Evolutionary conservation across 2,329 filamentous ascomycete genomes (phyloP).

Genomic region (Waltergamsia citrina): DNA sequence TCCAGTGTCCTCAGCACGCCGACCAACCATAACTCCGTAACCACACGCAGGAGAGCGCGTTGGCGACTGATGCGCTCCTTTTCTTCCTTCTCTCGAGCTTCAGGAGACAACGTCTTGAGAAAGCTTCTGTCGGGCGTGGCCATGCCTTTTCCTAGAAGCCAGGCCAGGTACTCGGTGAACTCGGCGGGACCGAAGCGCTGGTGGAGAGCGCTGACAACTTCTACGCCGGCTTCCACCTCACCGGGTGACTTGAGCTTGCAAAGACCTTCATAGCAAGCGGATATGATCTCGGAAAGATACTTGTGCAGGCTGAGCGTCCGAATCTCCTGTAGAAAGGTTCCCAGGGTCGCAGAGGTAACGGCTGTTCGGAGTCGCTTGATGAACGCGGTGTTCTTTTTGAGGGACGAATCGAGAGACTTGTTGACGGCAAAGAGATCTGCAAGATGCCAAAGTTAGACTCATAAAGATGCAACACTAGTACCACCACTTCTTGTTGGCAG

Average conservation of each 20-base stretch:
- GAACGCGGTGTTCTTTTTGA: conserved; percentile 98
- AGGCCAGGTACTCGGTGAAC: conserved; percentile 86
- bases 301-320: conserved; percentile 86
- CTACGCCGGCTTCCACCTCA: conserved; percentile 86
- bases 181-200: conserved; percentile 86
- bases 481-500: not conserved
- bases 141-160: conserved; percentile 85
- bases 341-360: conserved; percentile 67
- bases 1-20: conserved; percentile 76
- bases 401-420: conserved; percentile 78
- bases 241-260: conserved; percentile 84
- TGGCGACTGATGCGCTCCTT: conserved; percentile 86
- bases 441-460: no score
- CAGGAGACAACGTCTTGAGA: conserved; percentile 68
- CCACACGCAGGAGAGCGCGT: conserved; percentile 75
- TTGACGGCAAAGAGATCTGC: conserved; percentile 70
- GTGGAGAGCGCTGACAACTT: conserved; percentile 90
- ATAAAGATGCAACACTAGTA: conserved; percentile 5
- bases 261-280: conserved; percentile 88
- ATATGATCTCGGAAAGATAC: conserved; percentile 94
- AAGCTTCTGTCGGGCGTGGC: conserved; percentile 79
- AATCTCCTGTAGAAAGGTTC: conserved; percentile 84
- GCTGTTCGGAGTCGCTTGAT: conserved; percentile 93
- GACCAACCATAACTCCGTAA: conserved; percentile 93
- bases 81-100: conserved; percentile 88